Evolutionary conservation across 495 filamentous ascomycete species (phyloP).

Genomic region (Penicillium silybi): DNA sequence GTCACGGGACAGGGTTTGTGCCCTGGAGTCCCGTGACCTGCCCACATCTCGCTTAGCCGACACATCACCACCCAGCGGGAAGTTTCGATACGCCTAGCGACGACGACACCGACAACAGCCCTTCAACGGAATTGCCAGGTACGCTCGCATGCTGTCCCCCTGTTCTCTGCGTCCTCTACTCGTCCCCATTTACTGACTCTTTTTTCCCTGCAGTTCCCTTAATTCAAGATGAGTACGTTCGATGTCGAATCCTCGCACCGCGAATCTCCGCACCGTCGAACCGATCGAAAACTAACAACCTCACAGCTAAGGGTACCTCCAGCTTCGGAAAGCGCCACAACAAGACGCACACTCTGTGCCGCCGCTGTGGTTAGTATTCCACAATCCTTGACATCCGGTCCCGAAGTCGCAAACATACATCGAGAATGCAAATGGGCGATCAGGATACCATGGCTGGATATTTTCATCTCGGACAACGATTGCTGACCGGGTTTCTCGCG

Average conservation of each 20-base stretch:
- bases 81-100: slow-evolving; percentile 46
- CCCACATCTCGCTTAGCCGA: slow-evolving; percentile 42
- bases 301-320: slow-evolving; percentile 85
- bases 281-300: slow-evolving; percentile 43
- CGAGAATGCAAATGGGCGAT: slow-evolving; percentile 16
- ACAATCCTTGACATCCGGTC: slow-evolving; percentile 13
- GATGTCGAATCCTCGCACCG: slow-evolving; percentile 25
- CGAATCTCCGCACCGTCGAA: slow-evolving; percentile 24
- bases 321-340: slow-evolving; percentile 99
- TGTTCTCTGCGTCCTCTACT: not conserved
- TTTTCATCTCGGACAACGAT: slow-evolving; percentile 3
- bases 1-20: slow-evolving; percentile 36
- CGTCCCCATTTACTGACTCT: slow-evolving; percentile 14
- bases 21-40: slow-evolving; percentile 28
- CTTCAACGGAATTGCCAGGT: slow-evolving; percentile 51
- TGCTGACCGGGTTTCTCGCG: slow-evolving; percentile 32
- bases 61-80: slow-evolving; percentile 35
- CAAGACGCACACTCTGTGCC: slow-evolving; percentile 98
- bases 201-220: slow-evolving; percentile 39
- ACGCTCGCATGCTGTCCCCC: slow-evolving; percentile 23
- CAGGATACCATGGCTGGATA: slow-evolving; percentile 11
- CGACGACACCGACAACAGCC: slow-evolving; percentile 51
- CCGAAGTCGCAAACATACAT: slow-evolving; percentile 21
- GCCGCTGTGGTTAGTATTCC: slow-evolving; percentile 89
- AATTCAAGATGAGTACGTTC: slow-evolving; percentile 65